A percentile compares a stretch with the other conserved stretches of the same genome.
Evolutionary conservation across 2,329 filamentous ascomycete genomes (phyloP).

Genomic region (Lasiodiplodia sp.): DNA sequence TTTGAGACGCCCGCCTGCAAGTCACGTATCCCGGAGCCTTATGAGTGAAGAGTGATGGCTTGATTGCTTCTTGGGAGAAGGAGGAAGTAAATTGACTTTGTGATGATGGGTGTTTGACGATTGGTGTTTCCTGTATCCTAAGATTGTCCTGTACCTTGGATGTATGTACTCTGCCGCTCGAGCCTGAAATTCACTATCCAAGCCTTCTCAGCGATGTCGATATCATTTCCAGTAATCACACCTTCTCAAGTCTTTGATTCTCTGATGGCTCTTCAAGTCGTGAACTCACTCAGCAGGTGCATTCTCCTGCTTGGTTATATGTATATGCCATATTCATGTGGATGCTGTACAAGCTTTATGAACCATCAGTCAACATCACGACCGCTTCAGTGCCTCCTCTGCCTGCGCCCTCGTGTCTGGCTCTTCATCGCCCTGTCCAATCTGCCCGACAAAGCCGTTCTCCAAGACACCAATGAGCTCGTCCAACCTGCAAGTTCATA

Average conservation of each 20-base stretch:
- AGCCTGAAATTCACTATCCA: neutral
- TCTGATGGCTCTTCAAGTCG: neutral
- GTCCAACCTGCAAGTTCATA: slow-evolving; percentile 62
- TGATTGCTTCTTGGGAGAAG: neutral
- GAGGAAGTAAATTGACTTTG: neutral
- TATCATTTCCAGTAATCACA: neutral
- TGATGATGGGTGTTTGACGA: neutral
- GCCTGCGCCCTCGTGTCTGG: slow-evolving; percentile 39
- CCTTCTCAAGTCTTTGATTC: neutral
- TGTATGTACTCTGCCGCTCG: neutral
- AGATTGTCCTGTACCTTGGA: neutral
- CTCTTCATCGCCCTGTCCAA: slow-evolving; percentile 38
- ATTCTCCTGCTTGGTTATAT: neutral
- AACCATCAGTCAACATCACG: neutral
- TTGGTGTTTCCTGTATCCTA: neutral
- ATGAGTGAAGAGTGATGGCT: slow-evolving; percentile 11
- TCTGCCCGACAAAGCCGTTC: slow-evolving; percentile 69
- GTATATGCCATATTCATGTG: neutral
- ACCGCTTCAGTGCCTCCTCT: slow-evolving; percentile 33
- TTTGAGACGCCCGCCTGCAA: slow-evolving; percentile 31
- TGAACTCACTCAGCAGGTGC: neutral
- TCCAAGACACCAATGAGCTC: slow-evolving; percentile 80
- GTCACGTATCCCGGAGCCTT: slow-evolving; percentile 12
- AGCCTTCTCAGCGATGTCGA: neutral
- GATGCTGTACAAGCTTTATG: neutral